These are phyloP conservation scores for Fagus crenata DNA, from an alignment of 306 rosid genomes.

Conservation along the genomic window DNA sequence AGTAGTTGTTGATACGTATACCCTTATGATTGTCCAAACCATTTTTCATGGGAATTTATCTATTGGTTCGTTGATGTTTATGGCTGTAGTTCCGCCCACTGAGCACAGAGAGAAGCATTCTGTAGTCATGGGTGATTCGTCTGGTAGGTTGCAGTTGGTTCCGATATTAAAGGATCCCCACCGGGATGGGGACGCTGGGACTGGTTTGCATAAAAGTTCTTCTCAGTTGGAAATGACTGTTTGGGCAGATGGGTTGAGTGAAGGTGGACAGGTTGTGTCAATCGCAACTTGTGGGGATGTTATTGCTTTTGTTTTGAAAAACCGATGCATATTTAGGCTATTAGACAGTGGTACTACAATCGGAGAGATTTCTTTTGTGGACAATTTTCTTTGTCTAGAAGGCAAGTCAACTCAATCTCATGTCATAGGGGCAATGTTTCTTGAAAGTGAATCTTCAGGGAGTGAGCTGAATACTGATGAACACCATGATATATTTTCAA, in stretches of 20 bases:
- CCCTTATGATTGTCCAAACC: slow-evolving; percentile 72
- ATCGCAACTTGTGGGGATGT: slow-evolving; percentile 43
- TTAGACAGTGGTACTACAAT: slow-evolving; percentile 48
- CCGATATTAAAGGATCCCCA: slow-evolving; percentile 46
- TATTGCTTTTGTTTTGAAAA: slow-evolving; percentile 55
- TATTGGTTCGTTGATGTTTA: slow-evolving; percentile 69
- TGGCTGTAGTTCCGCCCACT: slow-evolving; percentile 60
- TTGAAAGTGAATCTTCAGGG: slow-evolving; percentile 45
- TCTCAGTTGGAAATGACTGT: slow-evolving; percentile 47
- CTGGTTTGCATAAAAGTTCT: slow-evolving; percentile 37
- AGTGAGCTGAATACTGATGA: slow-evolving; percentile 30
- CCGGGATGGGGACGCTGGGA: slow-evolving; percentile 44
- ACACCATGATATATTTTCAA: slow-evolving; percentile 30
- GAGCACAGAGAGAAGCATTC: slow-evolving; percentile 55
- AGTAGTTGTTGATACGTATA: slow-evolving; percentile 71
- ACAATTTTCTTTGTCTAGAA: slow-evolving; percentile 32
- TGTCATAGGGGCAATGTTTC: slow-evolving; percentile 62
- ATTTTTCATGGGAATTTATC: slow-evolving; percentile 78
- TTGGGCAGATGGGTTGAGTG: slow-evolving; percentile 47
- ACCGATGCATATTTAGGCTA: slow-evolving; percentile 60
- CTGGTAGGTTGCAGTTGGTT: slow-evolving; percentile 66
- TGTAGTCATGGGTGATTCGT: slow-evolving; percentile 65
- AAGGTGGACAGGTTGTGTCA: slow-evolving; percentile 51
- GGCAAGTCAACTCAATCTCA: slow-evolving; percentile 43
- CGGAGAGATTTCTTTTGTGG: slow-evolving; percentile 65